phyloP scores from a whole-genome alignment of 2,329 filamentous ascomycete genomes.

The Golovinomyces cichoracearum region DNA sequence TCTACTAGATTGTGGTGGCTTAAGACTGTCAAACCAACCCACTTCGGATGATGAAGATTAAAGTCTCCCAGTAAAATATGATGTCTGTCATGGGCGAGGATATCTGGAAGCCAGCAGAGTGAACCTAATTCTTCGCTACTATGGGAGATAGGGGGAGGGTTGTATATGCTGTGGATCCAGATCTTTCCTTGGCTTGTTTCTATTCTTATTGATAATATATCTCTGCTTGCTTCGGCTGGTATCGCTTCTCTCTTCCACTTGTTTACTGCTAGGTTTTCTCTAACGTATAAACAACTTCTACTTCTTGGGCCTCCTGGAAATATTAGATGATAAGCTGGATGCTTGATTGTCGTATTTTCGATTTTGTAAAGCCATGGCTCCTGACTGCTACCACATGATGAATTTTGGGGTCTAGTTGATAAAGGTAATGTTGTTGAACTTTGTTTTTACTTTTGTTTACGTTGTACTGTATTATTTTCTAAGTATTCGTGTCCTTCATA shows the following conservation, averaged over 20 bases:
- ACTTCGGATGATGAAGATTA: neutral
- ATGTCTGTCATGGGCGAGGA: neutral
- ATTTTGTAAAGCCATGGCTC: neutral
- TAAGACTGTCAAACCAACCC: neutral
- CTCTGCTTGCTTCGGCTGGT: neutral
- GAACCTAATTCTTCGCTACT: neutral
- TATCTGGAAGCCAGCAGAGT: neutral
- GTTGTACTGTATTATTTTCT: neutral
- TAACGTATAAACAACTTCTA: neutral
- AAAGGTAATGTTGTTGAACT: neutral
- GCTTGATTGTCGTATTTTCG: neutral
- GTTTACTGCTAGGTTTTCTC: neutral
- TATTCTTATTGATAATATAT: neutral
- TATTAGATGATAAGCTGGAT: neutral
- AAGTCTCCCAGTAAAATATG: conserved; percentile 1
- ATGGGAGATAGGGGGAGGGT: neutral
- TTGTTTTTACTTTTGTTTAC: neutral
- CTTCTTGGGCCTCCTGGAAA: neutral
- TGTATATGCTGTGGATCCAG: neutral
- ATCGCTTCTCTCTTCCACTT: neutral
- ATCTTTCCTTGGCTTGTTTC: neutral
- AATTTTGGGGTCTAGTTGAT: neutral
- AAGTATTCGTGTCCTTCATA: neutral
- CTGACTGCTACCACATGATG: neutral
- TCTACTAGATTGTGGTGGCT: neutral